A percentile compares a stretch with the other conserved stretches of the same genome.
phyloP scores from a whole-genome alignment of 129 eudicot species.

The Arctium lappa region DNA sequence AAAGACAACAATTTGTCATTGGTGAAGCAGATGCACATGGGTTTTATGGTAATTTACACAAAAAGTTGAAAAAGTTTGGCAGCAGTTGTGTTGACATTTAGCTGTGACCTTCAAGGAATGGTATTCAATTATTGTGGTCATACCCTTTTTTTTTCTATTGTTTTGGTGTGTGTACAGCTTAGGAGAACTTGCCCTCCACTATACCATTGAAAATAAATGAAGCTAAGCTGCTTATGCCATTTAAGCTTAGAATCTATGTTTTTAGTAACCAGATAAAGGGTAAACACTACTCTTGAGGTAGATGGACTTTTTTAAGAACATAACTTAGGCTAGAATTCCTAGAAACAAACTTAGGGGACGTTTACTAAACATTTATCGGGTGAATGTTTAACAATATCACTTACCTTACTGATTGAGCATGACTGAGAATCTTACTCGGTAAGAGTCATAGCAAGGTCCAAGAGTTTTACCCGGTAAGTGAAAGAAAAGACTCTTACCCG shows the following conservation, averaged over 20 bases:
- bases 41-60: constrained; percentile 35
- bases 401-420: too few relatives aligned
- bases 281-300: neutral
- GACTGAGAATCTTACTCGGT: too few relatives aligned
- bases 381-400: too few relatives aligned
- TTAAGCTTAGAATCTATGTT: neutral
- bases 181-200: constrained; percentile 14
- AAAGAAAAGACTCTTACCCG: too few relatives aligned
- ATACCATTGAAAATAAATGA: neutral
- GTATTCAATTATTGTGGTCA: constrained; percentile 28
- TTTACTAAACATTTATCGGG: too few relatives aligned
- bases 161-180: constrained; percentile 13
- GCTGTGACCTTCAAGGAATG: constrained; percentile 34
- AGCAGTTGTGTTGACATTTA: constrained; percentile 38
- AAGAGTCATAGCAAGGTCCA: too few relatives aligned
- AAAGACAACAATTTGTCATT: constrained; percentile 52
- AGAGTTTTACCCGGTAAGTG: too few relatives aligned
- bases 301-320: neutral
- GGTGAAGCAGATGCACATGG: constrained; percentile 46
- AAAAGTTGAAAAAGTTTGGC: constrained; percentile 32
- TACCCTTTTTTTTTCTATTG: constrained; percentile 7
- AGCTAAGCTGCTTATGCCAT: neutral
- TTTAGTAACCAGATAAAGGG: neutral
- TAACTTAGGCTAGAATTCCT: neutral
- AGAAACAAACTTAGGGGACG: neutral